Evolutionary conservation across 2,329 filamentous ascomycete genomes (phyloP).

Genomic region (Aspergillus cejpii): DNA sequence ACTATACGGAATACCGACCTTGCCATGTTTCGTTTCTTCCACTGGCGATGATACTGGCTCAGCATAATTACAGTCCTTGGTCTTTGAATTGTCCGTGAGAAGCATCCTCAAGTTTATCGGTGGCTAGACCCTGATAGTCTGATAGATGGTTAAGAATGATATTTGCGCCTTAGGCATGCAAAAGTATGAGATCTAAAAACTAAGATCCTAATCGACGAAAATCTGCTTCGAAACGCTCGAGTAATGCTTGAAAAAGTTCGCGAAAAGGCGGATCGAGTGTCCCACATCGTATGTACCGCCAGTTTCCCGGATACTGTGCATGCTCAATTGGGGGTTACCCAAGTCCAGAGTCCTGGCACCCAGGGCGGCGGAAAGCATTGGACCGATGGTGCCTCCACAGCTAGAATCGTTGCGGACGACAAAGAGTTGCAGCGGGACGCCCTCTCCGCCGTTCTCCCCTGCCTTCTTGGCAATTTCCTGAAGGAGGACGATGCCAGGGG

Average conservation of each 20-base stretch:
- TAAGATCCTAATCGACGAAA: constrained; percentile 59
- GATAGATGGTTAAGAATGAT: background rate
- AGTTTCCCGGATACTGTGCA: constrained; percentile 96
- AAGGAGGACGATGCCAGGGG: constrained; percentile 84
- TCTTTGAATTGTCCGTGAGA: background rate
- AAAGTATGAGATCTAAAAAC: background rate
- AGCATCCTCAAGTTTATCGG: background rate
- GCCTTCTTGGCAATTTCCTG: constrained; percentile 72
- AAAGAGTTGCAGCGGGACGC: constrained; percentile 87
- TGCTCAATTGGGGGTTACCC: constrained; percentile 88
- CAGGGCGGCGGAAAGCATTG: constrained; percentile 84
- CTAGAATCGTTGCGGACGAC: constrained; percentile 93
- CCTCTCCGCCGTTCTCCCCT: constrained; percentile 49
- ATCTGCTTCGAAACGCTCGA: constrained; percentile 77
- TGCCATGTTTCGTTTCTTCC: too few species aligned
- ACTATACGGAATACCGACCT: too few species aligned
- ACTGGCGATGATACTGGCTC: too few species aligned
- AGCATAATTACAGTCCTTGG: too few species aligned
- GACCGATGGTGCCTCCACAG: constrained; percentile 93
- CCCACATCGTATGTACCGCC: constrained; percentile 82
- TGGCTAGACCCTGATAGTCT: background rate
- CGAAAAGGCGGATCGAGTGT: constrained; percentile 77
- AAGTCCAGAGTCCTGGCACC: constrained; percentile 85
- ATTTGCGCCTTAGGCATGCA: background rate
- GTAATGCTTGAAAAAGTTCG: constrained; percentile 78